Evolutionary conservation across 257 asterid species (phyloP).

Genomic region (Pogostemon cablin): DNA sequence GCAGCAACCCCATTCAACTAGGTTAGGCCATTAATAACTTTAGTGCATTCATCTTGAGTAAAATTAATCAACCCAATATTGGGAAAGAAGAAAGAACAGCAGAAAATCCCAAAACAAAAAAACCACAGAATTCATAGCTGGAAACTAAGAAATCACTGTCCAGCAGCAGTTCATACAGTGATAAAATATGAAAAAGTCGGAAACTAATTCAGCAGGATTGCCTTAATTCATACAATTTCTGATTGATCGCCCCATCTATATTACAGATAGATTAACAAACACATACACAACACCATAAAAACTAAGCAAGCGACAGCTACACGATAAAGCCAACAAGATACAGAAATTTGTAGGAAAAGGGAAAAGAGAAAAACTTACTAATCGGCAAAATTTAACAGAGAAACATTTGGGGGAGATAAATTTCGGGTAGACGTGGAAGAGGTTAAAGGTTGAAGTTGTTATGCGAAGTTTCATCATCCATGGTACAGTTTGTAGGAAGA

Average conservation of each 20-base stretch:
- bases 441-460: neutral
- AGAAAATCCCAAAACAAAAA: neutral
- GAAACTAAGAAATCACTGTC: slow-evolving; percentile 14
- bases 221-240: slow-evolving; percentile 6
- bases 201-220: neutral
- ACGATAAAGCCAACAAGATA: neutral
- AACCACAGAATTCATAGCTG: neutral
- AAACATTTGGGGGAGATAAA: neutral
- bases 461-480: neutral
- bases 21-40: neutral
- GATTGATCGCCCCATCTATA: slow-evolving; percentile 1
- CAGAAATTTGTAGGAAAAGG: neutral
- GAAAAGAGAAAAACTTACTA: slow-evolving; percentile 25
- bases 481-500: too few species aligned
- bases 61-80: slow-evolving; percentile 11
- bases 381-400: slow-evolving; percentile 17
- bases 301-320: neutral
- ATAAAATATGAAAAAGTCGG: neutral
- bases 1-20: slow-evolving; percentile 20
- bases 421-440: slow-evolving; percentile 8
- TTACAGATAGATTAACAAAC: neutral
- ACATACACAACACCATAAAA: neutral
- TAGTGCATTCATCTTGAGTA: neutral
- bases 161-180: slow-evolving; percentile 9
- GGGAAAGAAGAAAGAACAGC: neutral